A percentile compares a stretch with the other conserved stretches of the same genome.
phyloP scores from a whole-genome alignment of 2,329 filamentous ascomycete species.

The Colletotrichum filicis region DNA sequence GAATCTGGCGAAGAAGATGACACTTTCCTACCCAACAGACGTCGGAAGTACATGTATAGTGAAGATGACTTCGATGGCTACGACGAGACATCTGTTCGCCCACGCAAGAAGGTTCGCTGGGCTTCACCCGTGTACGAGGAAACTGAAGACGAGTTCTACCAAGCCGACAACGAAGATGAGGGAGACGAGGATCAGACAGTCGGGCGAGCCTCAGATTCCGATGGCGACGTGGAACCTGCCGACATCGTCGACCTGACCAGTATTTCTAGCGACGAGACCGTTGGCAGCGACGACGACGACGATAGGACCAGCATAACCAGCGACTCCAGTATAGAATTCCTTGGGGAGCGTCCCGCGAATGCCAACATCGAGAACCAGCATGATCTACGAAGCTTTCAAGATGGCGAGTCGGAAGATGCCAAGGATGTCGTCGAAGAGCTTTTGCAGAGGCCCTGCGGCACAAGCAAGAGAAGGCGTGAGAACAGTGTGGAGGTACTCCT shows the following conservation, averaged over 20 bases:
- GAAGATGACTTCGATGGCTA: background rate
- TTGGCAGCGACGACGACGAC: background rate
- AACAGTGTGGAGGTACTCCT: constrained; percentile 18
- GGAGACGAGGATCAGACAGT: background rate
- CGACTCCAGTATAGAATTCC: constrained; percentile 16
- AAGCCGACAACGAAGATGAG: background rate
- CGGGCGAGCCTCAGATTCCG: background rate
- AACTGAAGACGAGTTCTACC: background rate
- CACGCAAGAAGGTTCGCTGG: background rate
- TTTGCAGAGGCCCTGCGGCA: background rate
- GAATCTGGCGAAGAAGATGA: too few relatives aligned
- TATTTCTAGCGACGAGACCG: background rate
- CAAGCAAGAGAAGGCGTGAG: constrained; percentile 17
- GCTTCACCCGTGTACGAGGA: background rate
- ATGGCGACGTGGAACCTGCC: background rate
- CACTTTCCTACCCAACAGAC: background rate
- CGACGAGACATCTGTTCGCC: background rate
- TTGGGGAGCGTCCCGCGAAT: background rate
- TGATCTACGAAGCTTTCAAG: background rate
- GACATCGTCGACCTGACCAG: background rate
- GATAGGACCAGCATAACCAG: background rate
- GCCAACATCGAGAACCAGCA: background rate
- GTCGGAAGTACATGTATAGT: background rate
- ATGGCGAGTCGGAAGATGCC: background rate
- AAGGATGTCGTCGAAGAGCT: background rate